These are phyloP conservation scores for Trypanosoma vivax DNA, from an alignment of 208 protist species.

Conservation along the genomic window DNA sequence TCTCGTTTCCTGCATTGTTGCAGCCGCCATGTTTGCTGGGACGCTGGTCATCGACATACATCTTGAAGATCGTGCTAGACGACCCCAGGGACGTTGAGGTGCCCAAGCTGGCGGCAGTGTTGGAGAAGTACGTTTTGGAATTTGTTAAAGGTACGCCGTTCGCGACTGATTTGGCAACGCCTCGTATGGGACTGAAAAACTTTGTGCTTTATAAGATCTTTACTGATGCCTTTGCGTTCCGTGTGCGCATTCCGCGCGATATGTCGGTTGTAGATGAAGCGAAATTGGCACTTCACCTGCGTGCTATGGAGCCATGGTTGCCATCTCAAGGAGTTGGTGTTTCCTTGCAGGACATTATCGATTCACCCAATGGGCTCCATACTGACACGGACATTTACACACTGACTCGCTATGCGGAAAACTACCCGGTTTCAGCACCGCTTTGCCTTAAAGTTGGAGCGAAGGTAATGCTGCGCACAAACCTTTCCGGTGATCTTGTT, in stretches of 20 bases:
- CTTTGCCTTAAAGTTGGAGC: constrained; percentile 65
- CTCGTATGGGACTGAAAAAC: constrained; percentile 13
- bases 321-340: constrained; percentile 23
- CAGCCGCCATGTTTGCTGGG: constrained; percentile 45
- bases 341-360: constrained; percentile 52
- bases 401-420: constrained; percentile 51
- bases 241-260: constrained; percentile 62
- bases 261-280: constrained; percentile 30
- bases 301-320: constrained; percentile 13
- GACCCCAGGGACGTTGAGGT: constrained; percentile 8
- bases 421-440: constrained; percentile 36
- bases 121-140: constrained; percentile 27
- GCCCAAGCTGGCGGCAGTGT: constrained; percentile 4
- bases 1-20: constrained; percentile 44
- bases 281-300: constrained; percentile 30
- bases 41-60: constrained; percentile 64
- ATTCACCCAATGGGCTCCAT: constrained; percentile 58
- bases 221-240: constrained; percentile 63
- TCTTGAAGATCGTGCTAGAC: constrained; percentile 34
- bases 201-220: constrained; percentile 79
- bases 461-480: constrained; percentile 80
- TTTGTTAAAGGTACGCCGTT: constrained; percentile 20
- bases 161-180: constrained; percentile 9
- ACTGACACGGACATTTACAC: constrained; percentile 71
- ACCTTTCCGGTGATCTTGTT: constrained; percentile 62